phyloP scores from a whole-genome alignment of 2,329 filamentous ascomycete genomes.

The Remersonia thermophila region DNA sequence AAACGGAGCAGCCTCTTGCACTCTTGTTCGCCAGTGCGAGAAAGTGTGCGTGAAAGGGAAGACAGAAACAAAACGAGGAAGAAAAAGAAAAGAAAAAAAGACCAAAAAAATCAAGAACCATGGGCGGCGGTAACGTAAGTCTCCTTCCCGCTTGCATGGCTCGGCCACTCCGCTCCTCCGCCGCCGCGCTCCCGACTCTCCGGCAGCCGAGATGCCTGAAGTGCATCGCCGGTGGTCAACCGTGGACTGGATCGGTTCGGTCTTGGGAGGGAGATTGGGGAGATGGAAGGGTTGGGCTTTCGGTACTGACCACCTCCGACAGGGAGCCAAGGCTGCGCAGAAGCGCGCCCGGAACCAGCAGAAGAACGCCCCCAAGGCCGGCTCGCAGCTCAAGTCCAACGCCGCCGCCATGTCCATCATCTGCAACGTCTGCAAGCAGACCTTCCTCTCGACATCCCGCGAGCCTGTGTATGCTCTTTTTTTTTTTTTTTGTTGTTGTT shows the following conservation, averaged over 20 bases:
- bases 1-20: too few species aligned
- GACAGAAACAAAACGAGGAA: neutral
- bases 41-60: too few species aligned
- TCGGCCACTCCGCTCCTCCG: neutral
- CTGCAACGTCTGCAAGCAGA: slow-evolving; percentile 64
- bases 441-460: slow-evolving; percentile 67
- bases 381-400: slow-evolving; percentile 64
- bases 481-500: too few species aligned
- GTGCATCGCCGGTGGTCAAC: neutral
- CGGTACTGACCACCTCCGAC: slow-evolving; percentile 4
- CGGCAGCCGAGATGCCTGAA: slow-evolving; percentile 3
- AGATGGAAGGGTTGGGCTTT: too few species aligned
- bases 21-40: too few species aligned
- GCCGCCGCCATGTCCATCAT: slow-evolving; percentile 62
- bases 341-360: slow-evolving; percentile 63
- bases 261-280: too few species aligned
- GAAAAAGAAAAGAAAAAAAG: neutral
- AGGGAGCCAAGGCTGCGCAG: slow-evolving; percentile 34
- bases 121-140: slow-evolving; percentile 25
- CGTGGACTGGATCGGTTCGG: too few species aligned
- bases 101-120: slow-evolving; percentile 12
- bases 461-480: slow-evolving; percentile 54
- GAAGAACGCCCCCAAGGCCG: slow-evolving; percentile 42
- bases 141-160: neutral
- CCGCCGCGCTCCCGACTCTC: slow-evolving; percentile 3